phyloP scores from a whole-genome alignment of 2,329 filamentous ascomycete genomes.

The Botrytis hyacinthi region DNA sequence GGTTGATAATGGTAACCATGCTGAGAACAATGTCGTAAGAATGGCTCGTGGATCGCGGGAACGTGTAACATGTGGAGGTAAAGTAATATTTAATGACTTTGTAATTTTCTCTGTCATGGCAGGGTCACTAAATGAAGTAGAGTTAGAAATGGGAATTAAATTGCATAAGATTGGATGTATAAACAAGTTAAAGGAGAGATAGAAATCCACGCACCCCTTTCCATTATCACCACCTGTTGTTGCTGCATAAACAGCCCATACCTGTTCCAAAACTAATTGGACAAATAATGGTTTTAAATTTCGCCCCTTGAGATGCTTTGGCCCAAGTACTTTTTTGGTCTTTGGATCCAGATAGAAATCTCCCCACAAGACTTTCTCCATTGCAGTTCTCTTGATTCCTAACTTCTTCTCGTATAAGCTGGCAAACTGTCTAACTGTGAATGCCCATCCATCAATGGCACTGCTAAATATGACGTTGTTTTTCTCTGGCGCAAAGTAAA shows the following conservation, averaged over 20 bases:
- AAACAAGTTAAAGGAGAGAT: conserved; percentile 38
- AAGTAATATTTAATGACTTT: conserved; percentile 80
- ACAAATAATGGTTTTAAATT: conserved; percentile 96
- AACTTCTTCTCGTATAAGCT: conserved; percentile 94
- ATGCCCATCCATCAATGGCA: conserved; percentile 98
- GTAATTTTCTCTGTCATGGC: conserved; percentile 88
- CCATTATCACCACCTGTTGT: conserved; percentile 79
- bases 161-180: conserved; percentile 29
- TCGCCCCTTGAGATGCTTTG: conserved; percentile 90
- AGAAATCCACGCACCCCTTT: conserved; percentile 64
- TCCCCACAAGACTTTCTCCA: conserved; percentile 96
- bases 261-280: conserved; percentile 88
- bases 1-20: conserved; percentile 90
- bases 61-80: conserved; percentile 79
- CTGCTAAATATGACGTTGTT: conserved; percentile 99
- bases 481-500: conserved; percentile 97
- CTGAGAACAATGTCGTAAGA: conserved; percentile 80
- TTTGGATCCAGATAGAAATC: conserved; percentile 96
- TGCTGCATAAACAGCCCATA: conserved; percentile 94
- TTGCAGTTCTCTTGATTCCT: conserved; percentile 80
- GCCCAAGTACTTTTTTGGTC: conserved; percentile 85
- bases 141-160: conserved; percentile 32
- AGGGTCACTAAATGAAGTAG: conserved; percentile 58
- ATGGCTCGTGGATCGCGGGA: conserved; percentile 81
- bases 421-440: conserved; percentile 93